phyloP scores from a whole-genome alignment of 208 protist genomes.

The Naegleria fowleri region DNA sequence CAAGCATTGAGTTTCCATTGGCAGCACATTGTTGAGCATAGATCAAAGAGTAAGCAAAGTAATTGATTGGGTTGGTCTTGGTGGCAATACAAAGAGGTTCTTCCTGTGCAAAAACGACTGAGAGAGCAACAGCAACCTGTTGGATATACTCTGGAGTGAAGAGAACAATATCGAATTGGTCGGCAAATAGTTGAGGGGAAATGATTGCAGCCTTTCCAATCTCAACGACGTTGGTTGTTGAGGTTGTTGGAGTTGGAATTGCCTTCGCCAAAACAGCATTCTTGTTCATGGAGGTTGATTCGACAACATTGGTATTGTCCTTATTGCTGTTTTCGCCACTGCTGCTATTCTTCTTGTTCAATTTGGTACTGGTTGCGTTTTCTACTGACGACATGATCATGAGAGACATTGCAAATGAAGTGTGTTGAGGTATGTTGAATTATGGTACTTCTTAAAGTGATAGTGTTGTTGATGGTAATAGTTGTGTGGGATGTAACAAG shows the following conservation, averaged over 20 bases:
- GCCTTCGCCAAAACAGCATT: background rate
- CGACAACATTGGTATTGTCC: too few species aligned
- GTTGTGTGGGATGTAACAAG: too few species aligned
- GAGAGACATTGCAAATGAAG: background rate
- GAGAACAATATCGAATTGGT: background rate
- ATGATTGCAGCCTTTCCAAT: background rate
- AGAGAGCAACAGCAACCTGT: background rate
- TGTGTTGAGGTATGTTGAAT: background rate
- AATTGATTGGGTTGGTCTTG: background rate
- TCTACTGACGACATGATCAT: background rate
- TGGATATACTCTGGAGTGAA: background rate
- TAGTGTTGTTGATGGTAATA: too few species aligned
- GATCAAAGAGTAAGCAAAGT: background rate
- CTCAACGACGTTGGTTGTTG: background rate
- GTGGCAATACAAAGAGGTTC: background rate
- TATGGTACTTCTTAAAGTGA: too few species aligned
- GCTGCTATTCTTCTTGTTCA: background rate
- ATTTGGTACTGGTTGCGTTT: background rate
- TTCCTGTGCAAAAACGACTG: background rate
- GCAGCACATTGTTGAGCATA: background rate
- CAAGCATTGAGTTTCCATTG: background rate
- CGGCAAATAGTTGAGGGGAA: background rate
- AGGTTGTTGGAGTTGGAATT: background rate
- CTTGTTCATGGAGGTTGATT: background rate
- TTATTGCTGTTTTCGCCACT: background rate